Evolutionary conservation across 2,329 filamentous ascomycete species (phyloP), one percentile per base, ranked within the genome.

Genomic region (Aureobasidium sp.): DNA sequence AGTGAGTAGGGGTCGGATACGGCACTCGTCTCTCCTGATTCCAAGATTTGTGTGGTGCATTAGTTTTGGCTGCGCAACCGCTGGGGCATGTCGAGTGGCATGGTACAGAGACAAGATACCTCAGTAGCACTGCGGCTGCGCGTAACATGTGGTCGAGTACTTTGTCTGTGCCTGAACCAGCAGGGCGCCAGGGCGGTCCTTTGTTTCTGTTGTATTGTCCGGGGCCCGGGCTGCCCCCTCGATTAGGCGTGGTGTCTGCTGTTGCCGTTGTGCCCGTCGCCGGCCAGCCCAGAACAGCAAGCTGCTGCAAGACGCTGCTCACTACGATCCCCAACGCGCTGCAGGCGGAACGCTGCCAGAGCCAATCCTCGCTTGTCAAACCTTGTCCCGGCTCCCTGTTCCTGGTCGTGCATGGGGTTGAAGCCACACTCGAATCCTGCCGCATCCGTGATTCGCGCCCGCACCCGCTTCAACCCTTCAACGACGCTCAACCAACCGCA

Each of bases 381-480:
- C 61, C 52, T 52, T 62, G 53, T 49, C 50, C 60, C 53, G 61
- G 48, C 54, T 59, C 54, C 56, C 45, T 59, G 61, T 57, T 63
- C 53, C 61, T 63, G 61, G 53, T 63, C 53, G 35, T 63, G 53
- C 53, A 59, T 49, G 53, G 61, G 54, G 61, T 57, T 54, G 61
- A 57, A 60, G 53, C 61, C 54, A 60, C 48, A 52, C 35, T 37
- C 39, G 39, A 58, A 62, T 62, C 60, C 60, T 62, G 60, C 60
- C 60, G 61, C 45, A 60, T 62, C 61, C 61, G 52, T 62, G 52
- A 62, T 52, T 60, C 45, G 61, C 61, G 56, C 52, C 44, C 53
- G 44, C 61, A 47, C 61, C 61, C 61, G 61, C 61, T 63, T 63
- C 61, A 63, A 63, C 61, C 54, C 47, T 61, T 63, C 61, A 58